Evolutionary conservation across 1,139 yeast species (phyloP), one percentile per base, ranked within the genome.

Genomic region (Kodamaea arcana): DNA sequence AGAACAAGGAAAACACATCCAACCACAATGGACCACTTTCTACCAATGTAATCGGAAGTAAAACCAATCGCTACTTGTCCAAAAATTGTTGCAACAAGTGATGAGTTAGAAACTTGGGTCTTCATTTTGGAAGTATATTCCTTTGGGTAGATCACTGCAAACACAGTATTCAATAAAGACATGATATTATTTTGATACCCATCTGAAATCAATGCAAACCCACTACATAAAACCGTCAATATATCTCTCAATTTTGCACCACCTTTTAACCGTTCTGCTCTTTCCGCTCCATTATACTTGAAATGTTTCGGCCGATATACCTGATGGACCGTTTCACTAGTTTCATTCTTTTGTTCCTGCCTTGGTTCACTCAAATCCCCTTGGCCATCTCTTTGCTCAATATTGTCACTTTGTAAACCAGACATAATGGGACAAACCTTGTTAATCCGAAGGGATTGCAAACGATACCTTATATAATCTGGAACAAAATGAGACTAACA

Each of bases 131-230:
- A 46, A 29, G 54, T 59, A 50, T 76, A 78, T 3, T 53, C 56
- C 13, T 61, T 48, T 2, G 75, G 74, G 51, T 76, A 78, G 36
- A 63, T 48, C 18, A 50, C 43, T 3, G 74, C 58, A 46, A 75
- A 75, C 15, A 76, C 65, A 17, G 68, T 56, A 54, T 78, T 78
- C 46, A 69, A 46, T 78, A 78, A 75, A 10, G 80, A 72, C 77
- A 78, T 78, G 41, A 76, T 65, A 45, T 72, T 75, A 50, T 78
- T 78, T 49, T 77, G 82, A 54, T 78, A 78, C 6, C 84, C 84
- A 50, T 78, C 84, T 15, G 78, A 70, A 45, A 76, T 69, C 45
- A 78, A 60, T 1, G 83, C 84, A 37, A 72, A 74, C 14, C 83
- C 83, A 11, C 79, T 68, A 50, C 77, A 70, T 31, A 71, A 47